phyloP scores from a whole-genome alignment of 345 rosid genomes.

The Turnera subulata region DNA sequence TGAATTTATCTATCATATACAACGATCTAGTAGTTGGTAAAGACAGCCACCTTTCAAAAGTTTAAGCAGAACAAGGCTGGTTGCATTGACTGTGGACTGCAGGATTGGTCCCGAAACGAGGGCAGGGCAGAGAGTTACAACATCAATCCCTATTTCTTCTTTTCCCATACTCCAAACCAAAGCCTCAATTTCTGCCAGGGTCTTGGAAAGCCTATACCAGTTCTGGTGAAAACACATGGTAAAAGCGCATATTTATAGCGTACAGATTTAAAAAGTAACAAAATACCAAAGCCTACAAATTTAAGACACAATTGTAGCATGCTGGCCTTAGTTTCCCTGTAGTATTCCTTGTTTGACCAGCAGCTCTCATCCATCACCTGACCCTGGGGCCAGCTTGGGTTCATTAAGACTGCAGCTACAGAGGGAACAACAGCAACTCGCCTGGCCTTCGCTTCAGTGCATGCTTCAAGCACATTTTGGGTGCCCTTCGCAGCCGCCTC shows the following conservation, averaged over 20 bases:
- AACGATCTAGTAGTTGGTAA: too few species aligned
- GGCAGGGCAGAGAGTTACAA: constrained; percentile 55
- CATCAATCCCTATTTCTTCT: constrained; percentile 44
- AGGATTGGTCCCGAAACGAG: constrained; percentile 53
- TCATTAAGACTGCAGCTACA: constrained; percentile 37
- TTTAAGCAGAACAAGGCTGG: constrained; percentile 43
- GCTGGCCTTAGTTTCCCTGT: constrained; percentile 41
- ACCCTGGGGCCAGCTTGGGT: constrained; percentile 55
- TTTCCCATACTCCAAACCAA: constrained; percentile 53
- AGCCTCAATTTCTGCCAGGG: constrained; percentile 72
- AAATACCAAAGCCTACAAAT: too few species aligned
- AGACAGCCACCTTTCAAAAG: constrained; percentile 51
- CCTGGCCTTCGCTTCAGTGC: constrained; percentile 49
- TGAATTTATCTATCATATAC: too few species aligned
- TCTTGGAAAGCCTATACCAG: constrained; percentile 73
- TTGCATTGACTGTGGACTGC: constrained; percentile 52
- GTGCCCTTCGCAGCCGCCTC: constrained; percentile 71
- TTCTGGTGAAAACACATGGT: constrained; percentile 32
- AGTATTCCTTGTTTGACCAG: constrained; percentile 64
- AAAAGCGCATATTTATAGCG: too few species aligned
- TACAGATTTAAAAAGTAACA: too few species aligned
- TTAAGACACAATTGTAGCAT: neutral
- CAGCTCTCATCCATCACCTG: constrained; percentile 46
- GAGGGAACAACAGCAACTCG: constrained; percentile 70
- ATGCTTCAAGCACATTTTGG: constrained; percentile 57